phyloP scores from a whole-genome alignment of 2,329 filamentous ascomycete species.

The Phoma herbarum region DNA sequence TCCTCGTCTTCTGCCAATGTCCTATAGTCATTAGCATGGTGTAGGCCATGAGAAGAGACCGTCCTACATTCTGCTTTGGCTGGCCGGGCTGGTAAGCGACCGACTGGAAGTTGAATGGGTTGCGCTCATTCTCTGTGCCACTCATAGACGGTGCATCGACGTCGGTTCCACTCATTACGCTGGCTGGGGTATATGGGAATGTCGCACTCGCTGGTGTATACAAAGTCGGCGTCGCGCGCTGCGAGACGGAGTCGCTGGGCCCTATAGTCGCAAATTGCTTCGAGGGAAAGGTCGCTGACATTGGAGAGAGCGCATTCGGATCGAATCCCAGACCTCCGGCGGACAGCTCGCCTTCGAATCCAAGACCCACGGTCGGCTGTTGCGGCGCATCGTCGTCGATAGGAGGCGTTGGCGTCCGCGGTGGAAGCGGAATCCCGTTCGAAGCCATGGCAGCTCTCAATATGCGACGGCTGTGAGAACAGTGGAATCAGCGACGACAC shows the following conservation, averaged over 20 bases:
- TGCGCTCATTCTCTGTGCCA: conserved; percentile 55
- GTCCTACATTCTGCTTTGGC: conserved; percentile 67
- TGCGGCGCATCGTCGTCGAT: conserved; percentile 58
- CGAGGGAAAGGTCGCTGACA: conserved; percentile 51
- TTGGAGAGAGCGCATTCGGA: conserved; percentile 49
- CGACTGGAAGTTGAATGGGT: conserved; percentile 95
- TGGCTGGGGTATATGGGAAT: conserved; percentile 47
- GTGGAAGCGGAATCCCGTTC: conserved; percentile 65
- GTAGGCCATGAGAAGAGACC: not conserved
- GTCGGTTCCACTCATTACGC: conserved; percentile 41
- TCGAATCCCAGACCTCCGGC: conserved; percentile 39
- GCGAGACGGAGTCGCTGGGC: conserved; percentile 48
- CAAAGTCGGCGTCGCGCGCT: conserved; percentile 43
- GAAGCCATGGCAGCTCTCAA: conserved; percentile 63
- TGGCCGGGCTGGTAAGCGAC: conserved; percentile 61
- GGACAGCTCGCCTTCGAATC: conserved; percentile 44
- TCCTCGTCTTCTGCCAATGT: conserved; percentile 88
- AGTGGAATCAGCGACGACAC: conserved; percentile 26
- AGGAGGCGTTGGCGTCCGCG: conserved; percentile 71
- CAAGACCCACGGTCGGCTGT: conserved; percentile 42
- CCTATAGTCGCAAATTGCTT: conserved; percentile 47
- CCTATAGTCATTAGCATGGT: conserved; percentile 62
- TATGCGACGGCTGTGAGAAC: conserved; percentile 25
- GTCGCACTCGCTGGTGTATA: conserved; percentile 47
- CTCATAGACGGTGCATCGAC: conserved; percentile 42